Evolutionary conservation across 305 asterid species (phyloP).

Genomic region (Petunia hybrid): DNA sequence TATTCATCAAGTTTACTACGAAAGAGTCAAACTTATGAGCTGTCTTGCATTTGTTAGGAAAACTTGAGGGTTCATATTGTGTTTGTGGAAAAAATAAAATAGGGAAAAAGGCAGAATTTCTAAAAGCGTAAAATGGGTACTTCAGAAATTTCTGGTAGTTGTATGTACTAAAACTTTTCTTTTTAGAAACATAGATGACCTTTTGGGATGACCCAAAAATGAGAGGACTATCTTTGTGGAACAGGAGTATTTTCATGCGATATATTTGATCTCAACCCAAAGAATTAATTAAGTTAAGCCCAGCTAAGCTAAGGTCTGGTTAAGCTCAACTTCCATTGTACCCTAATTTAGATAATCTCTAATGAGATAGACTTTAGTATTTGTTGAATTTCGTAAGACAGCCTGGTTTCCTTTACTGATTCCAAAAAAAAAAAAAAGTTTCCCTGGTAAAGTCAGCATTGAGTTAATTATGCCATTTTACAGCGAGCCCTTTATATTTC

Average conservation of each 20-base stretch:
- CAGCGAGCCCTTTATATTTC: neutral
- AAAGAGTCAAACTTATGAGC: neutral
- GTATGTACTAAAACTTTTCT: neutral
- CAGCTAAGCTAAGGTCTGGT: neutral
- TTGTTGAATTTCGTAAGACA: neutral
- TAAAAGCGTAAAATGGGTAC: neutral
- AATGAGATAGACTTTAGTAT: neutral
- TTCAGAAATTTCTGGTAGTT: neutral
- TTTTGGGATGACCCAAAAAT: neutral
- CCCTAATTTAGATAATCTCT: neutral
- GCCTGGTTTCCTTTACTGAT: neutral
- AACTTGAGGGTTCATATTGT: neutral
- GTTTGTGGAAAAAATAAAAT: neutral
- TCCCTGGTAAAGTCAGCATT: neutral
- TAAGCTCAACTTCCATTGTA: neutral
- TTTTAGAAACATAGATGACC: neutral
- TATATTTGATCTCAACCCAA: neutral
- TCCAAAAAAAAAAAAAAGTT: too few species aligned
- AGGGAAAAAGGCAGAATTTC: neutral
- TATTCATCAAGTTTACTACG: neutral
- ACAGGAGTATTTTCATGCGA: neutral
- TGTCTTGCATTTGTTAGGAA: neutral
- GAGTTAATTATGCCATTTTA: neutral
- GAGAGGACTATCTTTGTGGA: neutral
- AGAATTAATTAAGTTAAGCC: neutral